Evolutionary conservation across 176 grass and related monocot species (phyloP).

Genomic region (Oryza meridionalis): DNA sequence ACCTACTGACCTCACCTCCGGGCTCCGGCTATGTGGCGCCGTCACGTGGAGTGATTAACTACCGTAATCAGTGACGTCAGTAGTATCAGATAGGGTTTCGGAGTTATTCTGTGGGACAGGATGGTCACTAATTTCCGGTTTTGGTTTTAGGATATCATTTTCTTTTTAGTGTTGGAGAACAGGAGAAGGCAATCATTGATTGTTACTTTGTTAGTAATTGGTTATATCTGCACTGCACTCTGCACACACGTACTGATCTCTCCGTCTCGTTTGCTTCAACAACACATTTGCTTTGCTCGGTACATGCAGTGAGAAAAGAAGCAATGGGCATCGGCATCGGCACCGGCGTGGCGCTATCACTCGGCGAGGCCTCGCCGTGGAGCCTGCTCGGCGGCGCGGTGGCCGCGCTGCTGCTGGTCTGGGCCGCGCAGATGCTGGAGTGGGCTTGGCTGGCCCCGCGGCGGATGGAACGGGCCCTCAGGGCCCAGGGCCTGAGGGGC

Average conservation of each 20-base stretch:
- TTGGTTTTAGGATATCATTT: neutral
- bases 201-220: no score
- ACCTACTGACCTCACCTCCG: neutral
- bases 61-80: no score
- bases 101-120: neutral
- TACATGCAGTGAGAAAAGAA: neutral
- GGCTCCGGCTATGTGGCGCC: neutral
- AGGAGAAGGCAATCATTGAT: neutral
- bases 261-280: neutral
- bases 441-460: slow-evolving; percentile 45
- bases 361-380: slow-evolving; percentile 34
- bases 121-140: neutral
- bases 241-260: no score
- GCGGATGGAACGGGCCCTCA: slow-evolving; percentile 43
- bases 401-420: slow-evolving; percentile 13
- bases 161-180: neutral
- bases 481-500: slow-evolving; percentile 59
- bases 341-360: neutral
- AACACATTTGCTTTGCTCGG: neutral
- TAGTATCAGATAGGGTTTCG: no score
- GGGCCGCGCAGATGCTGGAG: slow-evolving; percentile 25
- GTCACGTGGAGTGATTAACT: no score
- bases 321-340: slow-evolving; percentile 24
- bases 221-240: no score
- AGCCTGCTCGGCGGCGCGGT: slow-evolving; percentile 16